These are phyloP conservation scores for Aurifilum marmelostoma DNA, from an alignment of 2,329 filamentous ascomycete species.

Conservation along the genomic window DNA sequence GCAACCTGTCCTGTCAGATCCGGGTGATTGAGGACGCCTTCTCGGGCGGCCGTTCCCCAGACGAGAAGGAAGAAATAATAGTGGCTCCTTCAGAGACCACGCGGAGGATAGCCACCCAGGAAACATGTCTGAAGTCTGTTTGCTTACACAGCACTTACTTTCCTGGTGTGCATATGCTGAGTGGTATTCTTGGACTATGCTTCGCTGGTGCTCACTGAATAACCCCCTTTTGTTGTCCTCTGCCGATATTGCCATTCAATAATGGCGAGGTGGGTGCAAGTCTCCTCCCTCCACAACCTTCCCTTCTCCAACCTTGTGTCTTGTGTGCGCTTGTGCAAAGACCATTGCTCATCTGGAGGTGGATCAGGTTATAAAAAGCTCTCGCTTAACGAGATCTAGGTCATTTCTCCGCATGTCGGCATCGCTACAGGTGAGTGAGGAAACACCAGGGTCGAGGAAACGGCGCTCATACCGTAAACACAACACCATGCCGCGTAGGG, in stretches of 20 bases:
- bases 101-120: background rate
- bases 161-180: background rate
- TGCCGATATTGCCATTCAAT: background rate
- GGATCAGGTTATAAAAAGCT: conserved; percentile 26
- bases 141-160: background rate
- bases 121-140: background rate
- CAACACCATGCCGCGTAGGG: background rate
- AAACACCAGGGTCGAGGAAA: background rate
- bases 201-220: background rate
- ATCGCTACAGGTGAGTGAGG: background rate
- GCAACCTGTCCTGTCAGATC: background rate
- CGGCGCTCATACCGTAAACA: conserved; percentile 2
- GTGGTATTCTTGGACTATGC: background rate
- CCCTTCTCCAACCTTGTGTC: background rate
- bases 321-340: background rate
- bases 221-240: background rate
- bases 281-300: too few relatives aligned
- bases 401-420: background rate
- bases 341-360: background rate
- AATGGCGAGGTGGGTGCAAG: too few relatives aligned
- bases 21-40: background rate
- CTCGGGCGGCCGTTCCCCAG: background rate
- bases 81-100: background rate
- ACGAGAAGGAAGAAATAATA: conserved; percentile 1
- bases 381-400: background rate